These are phyloP conservation scores for Linanthus parryae DNA, from an alignment of 148 eudicot species.

Conservation along the genomic window DNA sequence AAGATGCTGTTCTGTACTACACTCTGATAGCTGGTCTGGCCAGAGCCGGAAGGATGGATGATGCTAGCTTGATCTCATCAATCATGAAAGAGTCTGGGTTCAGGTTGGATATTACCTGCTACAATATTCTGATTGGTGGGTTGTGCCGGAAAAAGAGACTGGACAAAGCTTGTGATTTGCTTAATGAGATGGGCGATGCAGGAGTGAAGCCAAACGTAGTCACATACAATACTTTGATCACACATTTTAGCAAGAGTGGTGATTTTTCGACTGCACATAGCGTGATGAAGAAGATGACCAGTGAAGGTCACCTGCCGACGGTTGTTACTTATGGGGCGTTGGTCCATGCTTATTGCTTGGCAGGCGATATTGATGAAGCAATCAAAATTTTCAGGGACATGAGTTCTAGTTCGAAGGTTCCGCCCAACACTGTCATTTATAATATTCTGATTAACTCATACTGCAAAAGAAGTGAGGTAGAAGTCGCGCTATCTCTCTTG, in stretches of 20 bases:
- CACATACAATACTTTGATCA: conserved; percentile 67
- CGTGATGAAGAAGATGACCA: conserved; percentile 45
- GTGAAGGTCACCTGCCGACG: conserved; percentile 41
- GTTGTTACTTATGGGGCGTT: conserved; percentile 64
- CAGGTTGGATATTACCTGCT: conserved; percentile 51
- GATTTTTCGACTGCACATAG: conserved; percentile 44
- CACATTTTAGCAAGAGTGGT: conserved; percentile 48
- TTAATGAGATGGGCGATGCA: conserved; percentile 45
- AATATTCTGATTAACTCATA: conserved; percentile 57
- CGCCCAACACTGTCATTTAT: conserved; percentile 66
- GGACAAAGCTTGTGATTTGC: conserved; percentile 42
- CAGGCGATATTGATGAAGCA: conserved; percentile 44
- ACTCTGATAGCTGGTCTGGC: conserved; percentile 55
- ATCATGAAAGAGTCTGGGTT: conserved; percentile 65
- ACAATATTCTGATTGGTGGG: conserved; percentile 63
- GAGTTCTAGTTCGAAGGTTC: conserved; percentile 26
- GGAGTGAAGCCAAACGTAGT: conserved; percentile 50
- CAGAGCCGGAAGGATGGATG: conserved; percentile 54
- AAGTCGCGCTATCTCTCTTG: conserved; percentile 51
- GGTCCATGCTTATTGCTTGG: conserved; percentile 49
- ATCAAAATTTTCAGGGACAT: conserved; percentile 51
- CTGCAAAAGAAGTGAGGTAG: conserved; percentile 43
- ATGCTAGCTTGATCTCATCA: conserved; percentile 36
- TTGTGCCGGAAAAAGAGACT: conserved; percentile 56
- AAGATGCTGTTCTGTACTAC: conserved; percentile 64